A percentile compares a stretch with the other conserved stretches of the same genome.
These are phyloP conservation scores for Colletotrichum sp. DNA, from an alignment of 2,329 filamentous ascomycete species.

Conservation along the genomic window DNA sequence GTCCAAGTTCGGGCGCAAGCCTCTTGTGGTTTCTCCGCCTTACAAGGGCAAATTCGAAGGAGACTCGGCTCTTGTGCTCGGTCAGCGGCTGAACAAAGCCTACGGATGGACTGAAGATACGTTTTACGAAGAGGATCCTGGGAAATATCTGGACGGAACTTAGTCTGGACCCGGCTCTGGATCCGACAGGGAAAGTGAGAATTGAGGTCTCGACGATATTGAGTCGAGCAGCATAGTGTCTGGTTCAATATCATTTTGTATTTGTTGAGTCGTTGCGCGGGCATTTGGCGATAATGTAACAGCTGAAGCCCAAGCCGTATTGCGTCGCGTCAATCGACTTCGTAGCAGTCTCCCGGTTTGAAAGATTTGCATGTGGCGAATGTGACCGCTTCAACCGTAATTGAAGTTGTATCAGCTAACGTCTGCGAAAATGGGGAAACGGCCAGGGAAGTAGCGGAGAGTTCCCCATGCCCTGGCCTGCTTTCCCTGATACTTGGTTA, in stretches of 20 bases:
- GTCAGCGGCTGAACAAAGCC: conserved; percentile 32
- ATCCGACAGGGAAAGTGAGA: not conserved
- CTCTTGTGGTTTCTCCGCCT: conserved; percentile 41
- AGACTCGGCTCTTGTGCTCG: conserved; percentile 28
- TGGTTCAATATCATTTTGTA: not conserved
- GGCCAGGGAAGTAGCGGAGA: accelerated
- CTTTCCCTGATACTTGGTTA: not conserved
- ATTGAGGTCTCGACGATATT: not conserved
- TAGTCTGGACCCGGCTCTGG: not conserved
- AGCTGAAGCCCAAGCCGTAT: accelerated
- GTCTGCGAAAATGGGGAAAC: not conserved
- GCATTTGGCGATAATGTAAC: accelerated
- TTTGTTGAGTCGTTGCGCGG: accelerated
- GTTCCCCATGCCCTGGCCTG: not conserved
- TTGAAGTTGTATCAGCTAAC: not conserved
- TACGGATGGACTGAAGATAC: conserved; percentile 41
- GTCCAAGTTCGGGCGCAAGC: conserved; percentile 10
- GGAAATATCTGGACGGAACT: not conserved
- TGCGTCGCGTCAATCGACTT: not conserved
- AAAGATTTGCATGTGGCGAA: not conserved
- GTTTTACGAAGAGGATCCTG: conserved; percentile 26
- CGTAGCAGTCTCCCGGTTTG: accelerated
- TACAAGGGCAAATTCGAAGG: conserved; percentile 41
- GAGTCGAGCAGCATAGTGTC: not conserved
- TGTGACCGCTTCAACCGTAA: not conserved